Percentiles rank a stretch among this genome's conserved stretches.
phyloP scores from a whole-genome alignment of 208 protist species.

The Leishmania braziliensis region DNA sequence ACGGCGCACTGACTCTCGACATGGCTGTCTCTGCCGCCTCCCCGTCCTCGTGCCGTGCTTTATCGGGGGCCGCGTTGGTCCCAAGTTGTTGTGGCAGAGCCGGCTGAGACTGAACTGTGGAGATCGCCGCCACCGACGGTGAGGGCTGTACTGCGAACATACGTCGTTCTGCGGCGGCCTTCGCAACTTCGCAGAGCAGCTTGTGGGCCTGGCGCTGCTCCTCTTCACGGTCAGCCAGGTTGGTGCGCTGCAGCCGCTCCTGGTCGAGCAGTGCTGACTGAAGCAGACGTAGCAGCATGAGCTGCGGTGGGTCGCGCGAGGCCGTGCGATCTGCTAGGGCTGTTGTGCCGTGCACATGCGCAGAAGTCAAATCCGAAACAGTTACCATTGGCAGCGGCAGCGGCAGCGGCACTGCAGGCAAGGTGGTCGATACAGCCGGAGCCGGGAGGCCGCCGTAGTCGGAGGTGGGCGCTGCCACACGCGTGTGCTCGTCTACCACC shows the following conservation, averaged over 20 bases:
- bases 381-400: not conserved
- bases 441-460: not conserved
- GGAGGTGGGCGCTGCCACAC: not conserved
- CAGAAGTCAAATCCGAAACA: not conserved
- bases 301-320: not conserved
- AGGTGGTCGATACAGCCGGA: not conserved
- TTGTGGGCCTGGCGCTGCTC: slow-evolving; percentile 24
- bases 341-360: not conserved
- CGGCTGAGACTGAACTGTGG: not conserved
- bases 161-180: not conserved
- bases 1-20: not conserved
- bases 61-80: not conserved
- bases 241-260: slow-evolving; percentile 17
- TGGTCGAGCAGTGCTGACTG: slow-evolving; percentile 1
- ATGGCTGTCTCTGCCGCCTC: not conserved
- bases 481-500: not conserved
- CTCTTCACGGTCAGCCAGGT: slow-evolving; percentile 21
- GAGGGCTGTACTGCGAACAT: not conserved
- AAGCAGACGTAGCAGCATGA: slow-evolving; percentile 3
- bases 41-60: not conserved
- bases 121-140: not conserved
- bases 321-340: not conserved
- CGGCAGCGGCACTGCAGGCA: not conserved
- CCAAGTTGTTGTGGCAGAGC: not conserved
- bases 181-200: not conserved